Evolutionary conservation across 1,139 yeast genomes (phyloP).

Genomic region (Candida dubliniensis): DNA sequence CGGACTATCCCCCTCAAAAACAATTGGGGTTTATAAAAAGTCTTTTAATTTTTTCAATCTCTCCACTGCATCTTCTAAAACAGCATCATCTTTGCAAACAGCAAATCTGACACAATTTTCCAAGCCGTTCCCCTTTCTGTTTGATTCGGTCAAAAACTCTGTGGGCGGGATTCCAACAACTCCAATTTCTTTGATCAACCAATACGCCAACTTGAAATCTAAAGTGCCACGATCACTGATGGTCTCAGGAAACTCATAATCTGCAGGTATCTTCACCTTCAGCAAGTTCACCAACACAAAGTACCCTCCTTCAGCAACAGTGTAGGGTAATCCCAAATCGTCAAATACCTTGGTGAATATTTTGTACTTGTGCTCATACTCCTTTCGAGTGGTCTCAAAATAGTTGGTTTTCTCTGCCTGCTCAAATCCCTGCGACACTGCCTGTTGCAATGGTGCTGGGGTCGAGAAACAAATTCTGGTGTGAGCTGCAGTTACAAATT

Average conservation of each 20-base stretch:
- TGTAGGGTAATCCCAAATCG: slow-evolving; percentile 83
- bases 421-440: slow-evolving; percentile 74
- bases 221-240: slow-evolving; percentile 63
- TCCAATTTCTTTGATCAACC: slow-evolving; percentile 90
- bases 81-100: slow-evolving; percentile 85
- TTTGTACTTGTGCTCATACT: slow-evolving; percentile 68
- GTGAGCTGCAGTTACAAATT: slow-evolving; percentile 85
- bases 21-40: slow-evolving; percentile 37
- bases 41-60: slow-evolving; percentile 70
- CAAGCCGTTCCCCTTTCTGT: slow-evolving; percentile 69
- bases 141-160: slow-evolving; percentile 66
- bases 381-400: slow-evolving; percentile 65
- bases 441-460: slow-evolving; percentile 94
- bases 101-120: slow-evolving; percentile 91
- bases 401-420: slow-evolving; percentile 63
- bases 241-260: slow-evolving; percentile 69
- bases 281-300: slow-evolving; percentile 85
- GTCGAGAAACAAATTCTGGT: slow-evolving; percentile 88
- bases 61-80: slow-evolving; percentile 77
- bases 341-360: slow-evolving; percentile 77
- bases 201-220: slow-evolving; percentile 86
- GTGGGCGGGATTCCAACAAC: slow-evolving; percentile 97
- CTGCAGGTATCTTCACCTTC: slow-evolving; percentile 74
- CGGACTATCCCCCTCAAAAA: too few relatives aligned
- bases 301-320: slow-evolving; percentile 90